These are phyloP conservation scores for Xylariomycetidae sp. DNA, from an alignment of 2,329 filamentous ascomycete species.

Conservation along the genomic window DNA sequence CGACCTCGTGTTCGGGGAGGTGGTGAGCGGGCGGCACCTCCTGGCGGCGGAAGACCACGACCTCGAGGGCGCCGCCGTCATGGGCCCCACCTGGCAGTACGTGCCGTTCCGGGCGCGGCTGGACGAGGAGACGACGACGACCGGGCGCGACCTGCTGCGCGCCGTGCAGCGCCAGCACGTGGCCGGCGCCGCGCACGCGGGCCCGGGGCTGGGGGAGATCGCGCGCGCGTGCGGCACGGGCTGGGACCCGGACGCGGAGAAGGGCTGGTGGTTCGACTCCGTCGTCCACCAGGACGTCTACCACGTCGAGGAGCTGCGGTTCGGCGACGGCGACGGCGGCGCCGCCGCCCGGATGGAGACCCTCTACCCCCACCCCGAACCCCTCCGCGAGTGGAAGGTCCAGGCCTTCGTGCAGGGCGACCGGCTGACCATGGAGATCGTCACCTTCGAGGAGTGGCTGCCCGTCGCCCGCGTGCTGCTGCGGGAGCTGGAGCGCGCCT, in stretches of 20 bases:
- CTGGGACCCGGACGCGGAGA: conserved; percentile 26
- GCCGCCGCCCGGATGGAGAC: conserved; percentile 46
- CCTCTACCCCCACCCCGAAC: conserved; percentile 51
- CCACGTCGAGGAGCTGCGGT: conserved; percentile 50
- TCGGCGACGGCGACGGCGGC: conserved; percentile 25
- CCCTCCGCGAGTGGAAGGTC: conserved; percentile 52
- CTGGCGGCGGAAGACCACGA: too few species aligned
- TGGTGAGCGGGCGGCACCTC: conserved; percentile 58
- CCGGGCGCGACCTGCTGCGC: conserved; percentile 44
- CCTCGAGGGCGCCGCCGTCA: conserved; percentile 46
- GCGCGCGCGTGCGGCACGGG: conserved; percentile 39
- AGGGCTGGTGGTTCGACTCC: conserved; percentile 43
- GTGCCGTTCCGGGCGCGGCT: conserved; percentile 57
- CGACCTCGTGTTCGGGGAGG: conserved; percentile 61
- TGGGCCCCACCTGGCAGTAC: conserved; percentile 63
- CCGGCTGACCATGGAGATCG: conserved; percentile 49
- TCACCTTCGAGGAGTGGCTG: conserved; percentile 52
- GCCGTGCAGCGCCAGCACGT: conserved; percentile 53
- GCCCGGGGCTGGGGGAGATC: conserved; percentile 49
- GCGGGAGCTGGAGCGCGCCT: conserved; percentile 38
- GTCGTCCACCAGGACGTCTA: conserved; percentile 55
- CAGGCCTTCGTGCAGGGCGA: conserved; percentile 53
- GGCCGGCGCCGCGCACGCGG: conserved; percentile 48
- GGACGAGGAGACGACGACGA: conserved; percentile 46
- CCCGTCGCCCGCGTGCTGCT: conserved; percentile 45